Evolutionary conservation across 495 filamentous ascomycete species (phyloP).

Genomic region (Podospora pseudocomata): DNA sequence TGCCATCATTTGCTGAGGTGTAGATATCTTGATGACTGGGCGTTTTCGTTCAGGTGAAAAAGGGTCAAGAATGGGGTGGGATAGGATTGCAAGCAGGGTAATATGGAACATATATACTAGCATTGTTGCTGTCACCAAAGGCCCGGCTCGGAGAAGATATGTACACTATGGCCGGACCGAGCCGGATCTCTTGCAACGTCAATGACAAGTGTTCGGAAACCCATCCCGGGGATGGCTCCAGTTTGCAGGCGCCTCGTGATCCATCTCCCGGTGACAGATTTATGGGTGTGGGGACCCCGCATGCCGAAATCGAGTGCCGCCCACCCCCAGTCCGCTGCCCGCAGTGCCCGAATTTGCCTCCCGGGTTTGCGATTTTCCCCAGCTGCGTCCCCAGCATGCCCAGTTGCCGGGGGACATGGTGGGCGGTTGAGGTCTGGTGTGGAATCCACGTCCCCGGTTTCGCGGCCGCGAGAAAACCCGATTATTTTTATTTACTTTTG

Average conservation of each 20-base stretch:
- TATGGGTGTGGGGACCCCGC: conserved; percentile 17
- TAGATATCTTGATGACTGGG: background rate
- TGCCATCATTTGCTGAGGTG: background rate
- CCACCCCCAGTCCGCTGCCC: conserved; percentile 21
- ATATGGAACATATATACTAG: background rate
- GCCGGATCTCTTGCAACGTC: background rate
- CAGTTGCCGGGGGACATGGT: background rate
- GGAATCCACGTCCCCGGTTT: conserved; percentile 18
- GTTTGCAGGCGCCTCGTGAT: background rate
- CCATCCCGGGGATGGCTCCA: background rate
- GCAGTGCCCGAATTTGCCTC: conserved; percentile 2
- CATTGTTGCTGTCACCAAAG: background rate
- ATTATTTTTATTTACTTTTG: conserved; percentile 12
- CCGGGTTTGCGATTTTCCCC: background rate
- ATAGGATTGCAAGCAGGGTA: background rate
- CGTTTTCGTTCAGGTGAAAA: background rate
- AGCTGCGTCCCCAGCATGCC: background rate
- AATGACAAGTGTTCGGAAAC: background rate
- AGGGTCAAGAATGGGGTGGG: background rate
- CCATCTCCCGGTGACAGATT: background rate
- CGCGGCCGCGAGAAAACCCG: conserved; percentile 22
- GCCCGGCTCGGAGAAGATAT: too few species aligned
- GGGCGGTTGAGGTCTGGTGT: background rate
- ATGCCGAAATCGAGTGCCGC: conserved; percentile 30
- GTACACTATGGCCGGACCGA: background rate